Evolutionary conservation across 164 flowering plant species (phyloP).

Genomic region (Macadamia tetraphylla): DNA sequence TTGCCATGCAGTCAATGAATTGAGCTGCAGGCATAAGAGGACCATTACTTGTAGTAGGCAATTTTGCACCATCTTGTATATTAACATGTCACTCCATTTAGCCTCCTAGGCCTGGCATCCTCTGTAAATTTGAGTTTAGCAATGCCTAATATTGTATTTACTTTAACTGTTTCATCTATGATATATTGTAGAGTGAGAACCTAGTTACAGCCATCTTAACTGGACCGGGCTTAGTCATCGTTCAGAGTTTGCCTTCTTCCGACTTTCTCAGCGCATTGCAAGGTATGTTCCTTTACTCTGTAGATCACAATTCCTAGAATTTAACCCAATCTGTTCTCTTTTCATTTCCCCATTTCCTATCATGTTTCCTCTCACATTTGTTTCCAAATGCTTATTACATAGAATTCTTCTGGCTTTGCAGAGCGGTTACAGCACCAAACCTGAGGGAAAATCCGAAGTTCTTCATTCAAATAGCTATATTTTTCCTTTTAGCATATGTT

Average conservation of each 20-base stretch:
- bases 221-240: constrained; percentile 87
- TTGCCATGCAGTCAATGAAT: too few relatives aligned
- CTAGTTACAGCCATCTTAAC: constrained; percentile 60
- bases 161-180: neutral
- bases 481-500: constrained; percentile 66
- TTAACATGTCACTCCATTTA: too few relatives aligned
- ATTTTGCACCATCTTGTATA: too few relatives aligned
- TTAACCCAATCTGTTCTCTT: neutral
- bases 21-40: too few relatives aligned
- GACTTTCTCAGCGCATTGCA: constrained; percentile 79
- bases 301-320: neutral
- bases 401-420: constrained; percentile 19
- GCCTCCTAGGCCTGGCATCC: too few relatives aligned
- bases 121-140: too few relatives aligned
- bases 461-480: constrained; percentile 59
- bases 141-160: too few relatives aligned
- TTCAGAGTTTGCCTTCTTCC: constrained; percentile 80
- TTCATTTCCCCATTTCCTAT: neutral
- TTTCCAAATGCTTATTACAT: neutral
- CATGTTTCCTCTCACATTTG: neutral
- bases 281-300: constrained; percentile 29
- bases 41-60: too few relatives aligned
- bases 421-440: constrained; percentile 76
- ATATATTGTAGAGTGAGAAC: constrained; percentile 50
- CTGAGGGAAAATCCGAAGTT: constrained; percentile 76